Conservation (phyloP, 371 early-diverging fungal genomes). For the Zopfochytrium polystomum region DNA sequence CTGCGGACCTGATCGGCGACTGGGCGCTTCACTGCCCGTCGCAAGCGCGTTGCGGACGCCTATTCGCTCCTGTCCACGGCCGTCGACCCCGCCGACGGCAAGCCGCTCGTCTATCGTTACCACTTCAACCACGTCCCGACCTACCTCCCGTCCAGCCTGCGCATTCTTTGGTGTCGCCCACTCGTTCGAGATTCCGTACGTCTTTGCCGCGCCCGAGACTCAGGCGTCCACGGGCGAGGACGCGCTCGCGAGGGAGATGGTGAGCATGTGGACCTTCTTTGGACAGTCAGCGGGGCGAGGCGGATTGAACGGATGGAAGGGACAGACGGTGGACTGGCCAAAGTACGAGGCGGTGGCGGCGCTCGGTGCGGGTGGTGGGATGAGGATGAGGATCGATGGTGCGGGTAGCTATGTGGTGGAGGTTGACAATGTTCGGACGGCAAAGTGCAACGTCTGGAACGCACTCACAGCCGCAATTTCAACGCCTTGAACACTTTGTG, state of each 20-base stretch:
- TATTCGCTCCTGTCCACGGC: background rate
- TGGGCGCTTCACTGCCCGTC: background rate
- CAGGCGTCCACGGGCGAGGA: background rate
- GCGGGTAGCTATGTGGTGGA: background rate
- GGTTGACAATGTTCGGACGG: background rate
- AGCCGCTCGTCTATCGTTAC: background rate
- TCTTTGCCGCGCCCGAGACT: background rate
- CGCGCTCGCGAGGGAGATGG: background rate
- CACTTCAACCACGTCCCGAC: constrained; percentile 7
- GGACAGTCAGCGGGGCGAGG: background rate
- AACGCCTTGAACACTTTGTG: too few relatives aligned
- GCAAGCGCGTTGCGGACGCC: background rate
- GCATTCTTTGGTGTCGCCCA: constrained; percentile 3
- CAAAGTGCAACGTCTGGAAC: background rate
- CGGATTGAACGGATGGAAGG: background rate
- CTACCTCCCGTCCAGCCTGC: background rate
- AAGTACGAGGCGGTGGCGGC: background rate
- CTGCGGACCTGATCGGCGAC: background rate
- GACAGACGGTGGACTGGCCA: background rate
- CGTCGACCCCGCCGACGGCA: background rate
- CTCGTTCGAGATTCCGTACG: background rate
- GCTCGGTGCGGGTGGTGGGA: background rate
- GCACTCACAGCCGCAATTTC: too few relatives aligned
- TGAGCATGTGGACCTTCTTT: background rate
- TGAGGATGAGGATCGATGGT: background rate